These are phyloP conservation scores for Yamadazyma phyllophila DNA, from an alignment of 805 yeast species.

Conservation along the genomic window DNA sequence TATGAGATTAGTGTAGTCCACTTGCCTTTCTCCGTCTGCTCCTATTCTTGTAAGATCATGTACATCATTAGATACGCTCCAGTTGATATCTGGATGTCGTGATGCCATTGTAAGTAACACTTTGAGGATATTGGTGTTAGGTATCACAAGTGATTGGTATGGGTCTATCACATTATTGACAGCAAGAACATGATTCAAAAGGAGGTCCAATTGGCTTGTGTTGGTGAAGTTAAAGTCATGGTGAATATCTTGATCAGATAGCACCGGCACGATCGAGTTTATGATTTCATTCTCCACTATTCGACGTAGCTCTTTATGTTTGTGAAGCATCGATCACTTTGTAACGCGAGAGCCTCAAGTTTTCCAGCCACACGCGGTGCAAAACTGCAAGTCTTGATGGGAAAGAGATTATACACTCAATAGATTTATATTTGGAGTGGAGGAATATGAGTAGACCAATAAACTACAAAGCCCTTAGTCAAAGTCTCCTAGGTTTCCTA, in stretches of 20 bases:
- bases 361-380: too few relatives aligned
- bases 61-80: slow-evolving; percentile 14
- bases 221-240: slow-evolving; percentile 2
- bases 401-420: too few relatives aligned
- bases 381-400: too few relatives aligned
- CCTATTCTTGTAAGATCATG: slow-evolving; percentile 1
- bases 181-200: neutral
- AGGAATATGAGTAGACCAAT: too few relatives aligned
- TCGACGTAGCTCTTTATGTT: neutral
- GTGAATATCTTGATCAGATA: slow-evolving; percentile 1
- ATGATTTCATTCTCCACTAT: slow-evolving; percentile 1
- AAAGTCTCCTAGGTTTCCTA: slow-evolving; percentile 39
- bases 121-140: slow-evolving; percentile 3
- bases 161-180: neutral
- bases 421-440: too few relatives aligned
- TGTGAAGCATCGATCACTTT: neutral
- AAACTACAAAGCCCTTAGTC: slow-evolving; percentile 15
- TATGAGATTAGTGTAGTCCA: slow-evolving; percentile 4
- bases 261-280: slow-evolving; percentile 1
- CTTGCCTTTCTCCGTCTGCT: slow-evolving; percentile 4
- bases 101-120: slow-evolving; percentile 32
- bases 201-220: slow-evolving; percentile 9
- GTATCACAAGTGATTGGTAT: slow-evolving; percentile 1
- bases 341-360: neutral
- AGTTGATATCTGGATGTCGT: slow-evolving; percentile 25